phyloP scores from a whole-genome alignment of 352 stramenopile genomes.

The Elongisporangium prolatum region DNA sequence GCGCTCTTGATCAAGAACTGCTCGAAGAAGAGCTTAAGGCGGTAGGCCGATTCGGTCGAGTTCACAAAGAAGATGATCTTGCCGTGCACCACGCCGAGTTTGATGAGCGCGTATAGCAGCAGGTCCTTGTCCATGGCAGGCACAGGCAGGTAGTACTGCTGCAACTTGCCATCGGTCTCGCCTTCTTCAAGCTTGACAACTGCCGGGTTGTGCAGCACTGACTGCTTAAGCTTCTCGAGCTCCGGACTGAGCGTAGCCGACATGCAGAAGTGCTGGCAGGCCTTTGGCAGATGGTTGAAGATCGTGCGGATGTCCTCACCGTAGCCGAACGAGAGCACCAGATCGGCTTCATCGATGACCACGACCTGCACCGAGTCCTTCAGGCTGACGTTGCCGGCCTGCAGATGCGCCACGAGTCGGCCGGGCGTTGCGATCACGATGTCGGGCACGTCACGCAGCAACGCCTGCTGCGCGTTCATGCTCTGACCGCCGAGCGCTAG shows the following conservation, averaged over 20 bases:
- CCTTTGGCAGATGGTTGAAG: slow-evolving; percentile 94
- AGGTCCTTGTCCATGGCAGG: slow-evolving; percentile 93
- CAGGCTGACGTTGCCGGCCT: slow-evolving; percentile 73
- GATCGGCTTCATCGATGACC: slow-evolving; percentile 98
- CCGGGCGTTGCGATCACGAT: slow-evolving; percentile 94
- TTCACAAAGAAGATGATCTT: slow-evolving; percentile 99
- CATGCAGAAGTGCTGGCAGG: slow-evolving; percentile 98
- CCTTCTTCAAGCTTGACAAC: slow-evolving; percentile 96
- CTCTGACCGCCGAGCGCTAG: slow-evolving; percentile 89
- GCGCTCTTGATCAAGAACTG: slow-evolving; percentile 98
- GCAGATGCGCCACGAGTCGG: slow-evolving; percentile 89
- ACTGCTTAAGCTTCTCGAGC: slow-evolving; percentile 95
- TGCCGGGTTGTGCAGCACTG: slow-evolving; percentile 95
- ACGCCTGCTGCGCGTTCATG: slow-evolving; percentile 85
- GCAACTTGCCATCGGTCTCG: slow-evolving; percentile 85
- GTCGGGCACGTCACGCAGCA: slow-evolving; percentile 85
- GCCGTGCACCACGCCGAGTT: slow-evolving; percentile 95
- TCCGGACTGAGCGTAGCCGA: slow-evolving; percentile 96
- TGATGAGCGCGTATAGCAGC: slow-evolving; percentile 97
- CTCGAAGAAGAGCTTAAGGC: slow-evolving; percentile 99
- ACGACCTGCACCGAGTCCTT: slow-evolving; percentile 93
- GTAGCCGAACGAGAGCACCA: slow-evolving; percentile 98
- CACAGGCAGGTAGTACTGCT: slow-evolving; percentile 95
- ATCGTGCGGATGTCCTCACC: slow-evolving; percentile 91
- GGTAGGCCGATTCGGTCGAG: slow-evolving; percentile 91